Base-by-base conservation (phyloP, 805 yeast genomes). In the Brettanomyces custersianus region DNA sequence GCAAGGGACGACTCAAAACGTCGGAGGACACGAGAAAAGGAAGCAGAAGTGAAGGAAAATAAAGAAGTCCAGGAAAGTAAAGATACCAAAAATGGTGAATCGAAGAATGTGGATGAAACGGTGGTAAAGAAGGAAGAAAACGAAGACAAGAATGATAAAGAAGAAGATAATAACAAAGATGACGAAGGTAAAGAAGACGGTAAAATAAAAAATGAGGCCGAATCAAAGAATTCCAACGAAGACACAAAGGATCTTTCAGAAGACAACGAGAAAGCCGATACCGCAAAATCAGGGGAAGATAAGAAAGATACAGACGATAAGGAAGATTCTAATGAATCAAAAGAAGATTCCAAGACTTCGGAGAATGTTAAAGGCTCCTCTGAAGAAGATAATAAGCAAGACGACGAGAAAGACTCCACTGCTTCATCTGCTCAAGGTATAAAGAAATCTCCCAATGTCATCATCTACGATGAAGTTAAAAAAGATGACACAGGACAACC, bases 131-230 rank as follows among this genome's bases (percentile, higher is more conserved):
- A 20, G 47, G 52, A 38, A 11, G 45, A 41, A 5, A 42, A 35
- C 33, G 41, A 38, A n/a, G 35, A 37, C 16, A 30, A 33, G 5
- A 31, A 37, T 7, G 46, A 42, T 2, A 51, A 41, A 3, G 47
- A 48, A 41, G 40, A 62, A 41, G 32, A 54, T 0, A 62, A 58
- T 7, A 57, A 57, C 1, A 57, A 55, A 0, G 60, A 62, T 5
- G 63, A 56, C 17, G 63, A 57, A 5, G 67, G 63, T 8, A 20
- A 23, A 12, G 30, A 24, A 25, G 29, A 32, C 7, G 20, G 9
- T 5, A 29, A 32, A 32, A 12, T 7, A 19, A 11, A n/a, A 6
- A 32, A 18, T 17, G 22, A 32, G 11, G 19, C 12, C 11, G 29
- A 6, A 56, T 55, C 34, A 36, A 40, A 10, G 46, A 15, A 31